phyloP scores from a whole-genome alignment of 2,329 filamentous ascomycete species.

The Arthroderma sp. region DNA sequence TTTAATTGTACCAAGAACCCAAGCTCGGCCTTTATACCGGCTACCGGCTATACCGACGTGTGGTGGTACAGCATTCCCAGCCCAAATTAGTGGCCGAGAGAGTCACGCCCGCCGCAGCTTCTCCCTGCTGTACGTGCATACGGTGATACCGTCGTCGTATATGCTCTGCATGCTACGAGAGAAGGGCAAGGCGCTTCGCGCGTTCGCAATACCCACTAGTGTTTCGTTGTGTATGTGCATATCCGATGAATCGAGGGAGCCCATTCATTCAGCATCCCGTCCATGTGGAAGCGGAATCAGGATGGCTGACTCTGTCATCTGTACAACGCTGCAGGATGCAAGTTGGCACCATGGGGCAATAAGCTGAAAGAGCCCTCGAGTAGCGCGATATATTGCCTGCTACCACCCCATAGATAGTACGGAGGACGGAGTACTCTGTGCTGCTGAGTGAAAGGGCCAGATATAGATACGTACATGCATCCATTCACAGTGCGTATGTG shows the following conservation, averaged over 20 bases:
- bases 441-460: not conserved
- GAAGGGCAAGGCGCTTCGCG: not conserved
- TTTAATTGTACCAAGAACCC: not conserved
- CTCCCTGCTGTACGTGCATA: not conserved
- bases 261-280: not conserved
- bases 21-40: not conserved
- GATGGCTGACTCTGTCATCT: not conserved
- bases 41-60: not conserved
- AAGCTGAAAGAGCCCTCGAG: not conserved
- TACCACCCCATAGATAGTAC: not conserved
- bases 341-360: not conserved
- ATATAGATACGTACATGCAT: not conserved
- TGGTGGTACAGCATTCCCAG: not conserved
- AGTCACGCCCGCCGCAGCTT: not conserved
- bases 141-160: not conserved
- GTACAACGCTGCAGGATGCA: constrained; percentile 1
- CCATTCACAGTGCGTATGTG: not conserved
- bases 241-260: not conserved
- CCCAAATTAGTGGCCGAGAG: constrained; percentile 2
- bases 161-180: not conserved
- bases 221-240: not conserved
- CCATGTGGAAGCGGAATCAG: constrained; percentile 1
- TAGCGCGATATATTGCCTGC: not conserved
- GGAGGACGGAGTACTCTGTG: not conserved
- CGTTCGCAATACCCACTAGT: constrained; percentile 1